Evolutionary conservation across 2,329 filamentous ascomycete species (phyloP).

Genomic region (Grosmannia penicillata): DNA sequence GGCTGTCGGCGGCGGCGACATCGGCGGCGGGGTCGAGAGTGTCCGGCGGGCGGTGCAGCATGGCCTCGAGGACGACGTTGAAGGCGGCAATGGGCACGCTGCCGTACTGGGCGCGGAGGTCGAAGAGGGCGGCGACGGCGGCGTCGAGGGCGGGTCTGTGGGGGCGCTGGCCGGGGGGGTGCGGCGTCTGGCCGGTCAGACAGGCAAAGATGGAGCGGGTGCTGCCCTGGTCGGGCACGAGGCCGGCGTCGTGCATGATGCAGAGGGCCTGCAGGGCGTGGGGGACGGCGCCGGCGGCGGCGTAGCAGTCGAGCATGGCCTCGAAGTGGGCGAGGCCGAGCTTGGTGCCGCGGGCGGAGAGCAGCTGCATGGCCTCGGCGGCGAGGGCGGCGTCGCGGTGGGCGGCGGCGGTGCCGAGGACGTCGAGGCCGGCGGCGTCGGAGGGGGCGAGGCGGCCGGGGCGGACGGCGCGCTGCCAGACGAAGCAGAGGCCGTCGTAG

Average conservation of each 20-base stretch:
- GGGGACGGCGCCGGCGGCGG: conserved; percentile 40
- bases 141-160: conserved; percentile 20
- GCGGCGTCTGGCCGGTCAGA: conserved; percentile 20
- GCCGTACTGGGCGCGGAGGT: conserved; percentile 23
- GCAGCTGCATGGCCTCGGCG: conserved; percentile 52
- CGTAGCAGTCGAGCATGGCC: conserved; percentile 58
- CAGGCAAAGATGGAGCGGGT: conserved; percentile 48
- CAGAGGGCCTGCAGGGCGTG: conserved; percentile 56
- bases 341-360: conserved; percentile 41
- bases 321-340: conserved; percentile 63
- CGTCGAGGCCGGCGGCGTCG: conserved; percentile 27
- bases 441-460: conserved; percentile 38
- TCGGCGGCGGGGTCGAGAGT: neutral
- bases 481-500: conserved; percentile 47
- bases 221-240: conserved; percentile 39
- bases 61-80: conserved; percentile 25
- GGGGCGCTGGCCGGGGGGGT: neutral
- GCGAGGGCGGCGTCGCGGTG: conserved; percentile 54
- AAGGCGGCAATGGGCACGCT: conserved; percentile 22
- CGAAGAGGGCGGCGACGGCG: conserved; percentile 38
- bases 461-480: conserved; percentile 46
- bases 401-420: conserved; percentile 58
- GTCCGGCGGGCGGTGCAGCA: conserved; percentile 5
- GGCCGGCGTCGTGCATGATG: conserved; percentile 54
- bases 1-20: neutral